Base-by-base conservation (phyloP, 129 eudicot species). In the Helianthus annuus region DNA sequence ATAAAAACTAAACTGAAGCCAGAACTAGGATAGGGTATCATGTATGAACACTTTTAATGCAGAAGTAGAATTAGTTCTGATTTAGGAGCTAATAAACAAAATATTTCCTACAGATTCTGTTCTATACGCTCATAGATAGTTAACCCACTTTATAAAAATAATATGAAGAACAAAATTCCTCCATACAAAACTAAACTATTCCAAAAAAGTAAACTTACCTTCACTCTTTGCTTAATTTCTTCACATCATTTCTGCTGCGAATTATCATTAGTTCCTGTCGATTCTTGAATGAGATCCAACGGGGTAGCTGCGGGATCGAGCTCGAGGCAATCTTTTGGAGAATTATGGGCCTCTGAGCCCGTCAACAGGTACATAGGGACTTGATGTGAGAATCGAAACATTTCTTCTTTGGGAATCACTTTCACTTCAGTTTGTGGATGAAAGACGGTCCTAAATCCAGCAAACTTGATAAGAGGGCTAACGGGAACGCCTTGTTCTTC, bases 281-380 rank as follows among this genome's bases (percentile, higher is more conserved):
- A 15, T n/a, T 38, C 68, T 49, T 68, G 73, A 54, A 70, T 54
- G 8, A 91, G 88, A 49, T 88, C 96, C 66, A 85, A 49, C 1
- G 94, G 91, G 4, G 94, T 86, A 1, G 97, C 91, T 69, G 97
- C 97, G 17, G 97, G 96, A 71, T 92, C 97, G 66, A 92, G 81
- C 76, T 92, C 97, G 49, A 70, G 73, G 82, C 74, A 86, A 63
- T 85, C 94, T 72, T 92, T 86, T 2, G 89, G 91, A 76, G 89
- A 82, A 81, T 88, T 85, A 42, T 39, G 66, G 15, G 76, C 88
- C 82, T 92, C 91, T 48, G 72, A 45, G 27, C 91, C 97, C 7
- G 93, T 86, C 53, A 92, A 92, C 73, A 79, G 34, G 75, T 79
- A 80, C 56, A 68, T 53, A 7, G 97, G 97, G 22, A 92, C 89